Base-by-base conservation (phyloP, 805 yeast species). In the Cephaloascus fragrans region DNA sequence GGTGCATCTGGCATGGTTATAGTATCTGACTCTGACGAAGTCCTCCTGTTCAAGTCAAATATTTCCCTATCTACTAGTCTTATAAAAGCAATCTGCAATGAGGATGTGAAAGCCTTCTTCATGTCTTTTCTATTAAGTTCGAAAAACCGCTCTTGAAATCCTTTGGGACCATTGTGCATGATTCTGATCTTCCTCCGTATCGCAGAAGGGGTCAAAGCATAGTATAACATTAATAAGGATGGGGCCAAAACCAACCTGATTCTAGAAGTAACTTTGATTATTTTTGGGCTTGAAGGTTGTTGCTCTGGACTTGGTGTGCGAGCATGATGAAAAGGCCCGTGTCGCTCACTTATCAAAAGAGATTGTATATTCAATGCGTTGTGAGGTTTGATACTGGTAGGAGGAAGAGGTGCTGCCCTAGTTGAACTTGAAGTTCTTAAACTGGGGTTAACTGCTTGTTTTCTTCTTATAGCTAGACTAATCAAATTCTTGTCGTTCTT, bases 261-360 rank as follows among this genome's bases (percentile, higher is more conserved):
- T 40, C 67, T 62, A 3, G 76, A 62, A 15, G 73, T 75, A 2
- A 77, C 75, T 31, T 74, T 74, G 17, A 74, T 50, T 10, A 75
- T 73, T 43, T 62, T 64, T 6, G 61, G 47, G 40, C 63, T 69
- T 19, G 63, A 51, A 39, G 63, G 64, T 1, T 61, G 48, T 26
- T 47, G 48, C 18, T 32, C 32, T 8, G 46, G 14, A 18, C 19
- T 9, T 28, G 15, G 37, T 32, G 31, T 32, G 28, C 2, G 12
- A 16, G 8, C 20, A 33, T 14, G 14, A 4, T 4, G 18, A 16
- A 16, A 4, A 43, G 40, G 47, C 10, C 45, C 44, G 19, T n/a
- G n/a, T n/a, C n/a, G n/a, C n/a, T n/a, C n/a, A n/a, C n/a, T n/a
- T n/a, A n/a, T n/a, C n/a, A n/a, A n/a, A n/a, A n/a, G n/a, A n/a